A percentile compares a stretch with the other conserved stretches of the same genome.
Evolutionary conservation across 345 rosid genomes (phyloP).

Genomic region (Sonneratia caseolaris): DNA sequence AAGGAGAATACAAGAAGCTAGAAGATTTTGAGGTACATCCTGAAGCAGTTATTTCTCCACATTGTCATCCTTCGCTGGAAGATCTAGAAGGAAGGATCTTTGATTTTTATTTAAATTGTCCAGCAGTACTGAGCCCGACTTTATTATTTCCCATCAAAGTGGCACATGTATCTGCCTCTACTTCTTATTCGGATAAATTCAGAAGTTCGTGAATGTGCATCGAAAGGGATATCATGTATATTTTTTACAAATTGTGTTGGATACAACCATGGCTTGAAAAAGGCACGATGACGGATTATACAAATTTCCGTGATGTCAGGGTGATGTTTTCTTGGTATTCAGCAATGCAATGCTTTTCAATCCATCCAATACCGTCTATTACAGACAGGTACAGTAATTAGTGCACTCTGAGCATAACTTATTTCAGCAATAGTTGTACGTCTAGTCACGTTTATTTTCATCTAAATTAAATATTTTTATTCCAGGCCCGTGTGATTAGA

Average conservation of each 20-base stretch:
- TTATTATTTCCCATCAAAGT: not conserved
- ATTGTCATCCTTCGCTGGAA: not conserved
- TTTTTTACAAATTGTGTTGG: not conserved
- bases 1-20: slow-evolving; percentile 15
- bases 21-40: slow-evolving; percentile 26
- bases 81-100: not conserved
- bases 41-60: not conserved
- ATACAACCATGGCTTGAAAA: not conserved
- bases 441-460: not conserved
- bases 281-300: not conserved
- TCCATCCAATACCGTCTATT: not conserved
- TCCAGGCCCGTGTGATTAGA: slow-evolving; percentile 25
- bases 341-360: slow-evolving; percentile 7
- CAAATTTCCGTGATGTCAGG: not conserved
- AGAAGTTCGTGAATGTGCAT: not conserved
- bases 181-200: not conserved
- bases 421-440: not conserved
- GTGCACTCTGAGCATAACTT: not conserved
- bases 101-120: not conserved
- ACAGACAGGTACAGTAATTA: slow-evolving; percentile 4
- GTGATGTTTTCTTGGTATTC: slow-evolving; percentile 6
- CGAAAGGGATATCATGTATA: not conserved
- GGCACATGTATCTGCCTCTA: not conserved
- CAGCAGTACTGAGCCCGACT: not conserved
- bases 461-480: not conserved